Evolutionary conservation across 2,329 filamentous ascomycete genomes (phyloP), one percentile per base, ranked within the genome.

Genomic region (Xylariaceae sp.): DNA sequence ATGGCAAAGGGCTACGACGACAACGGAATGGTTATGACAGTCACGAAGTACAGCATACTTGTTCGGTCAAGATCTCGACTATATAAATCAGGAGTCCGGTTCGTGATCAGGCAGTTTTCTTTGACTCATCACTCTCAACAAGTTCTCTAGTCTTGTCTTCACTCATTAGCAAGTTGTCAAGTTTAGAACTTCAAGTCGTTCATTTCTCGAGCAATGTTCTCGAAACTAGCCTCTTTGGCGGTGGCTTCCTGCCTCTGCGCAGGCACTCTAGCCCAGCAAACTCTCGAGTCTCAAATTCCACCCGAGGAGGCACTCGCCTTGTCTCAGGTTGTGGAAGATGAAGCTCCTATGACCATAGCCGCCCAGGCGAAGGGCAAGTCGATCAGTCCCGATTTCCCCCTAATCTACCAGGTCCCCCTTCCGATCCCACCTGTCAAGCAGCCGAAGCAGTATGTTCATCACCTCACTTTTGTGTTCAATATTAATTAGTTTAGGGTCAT

Each of bases 391-490:
- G 41, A 27, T 8, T 60, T n/a, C 18, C 52, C 55, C 29, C 43
- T 58, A 10, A 58, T 60, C 18, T 60, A 30, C 39, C 35, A 44
- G 29, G 21, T 30, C 6, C 69, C 76, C 6, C 68, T 81, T 2
- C 77, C 77, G 1, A 75, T 77, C 26, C 73, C 76, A 4, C 73
- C 77, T 1, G 54, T 75, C 3, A 78, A 78, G 57, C 54, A 71
- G 33, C 69, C 73, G 5, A 71, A 71, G 46, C 69, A 70, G 72
- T 79, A 64, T 60, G 74, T 58, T 24, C n/a, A 1, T 11, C 7
- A 26, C 33, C 23, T 27, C 13, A 4, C 20, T 20, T 40, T 33
- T 29, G 3, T 6, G 9, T 4, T 33, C 13, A 15, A 46, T 50
- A 18, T 21, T 45, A 45, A 49, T 29, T 16, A 8, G 4, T 15